These are phyloP conservation scores for Beauveria sp. DNA, from an alignment of 2,329 filamentous ascomycete species.

Conservation along the genomic window DNA sequence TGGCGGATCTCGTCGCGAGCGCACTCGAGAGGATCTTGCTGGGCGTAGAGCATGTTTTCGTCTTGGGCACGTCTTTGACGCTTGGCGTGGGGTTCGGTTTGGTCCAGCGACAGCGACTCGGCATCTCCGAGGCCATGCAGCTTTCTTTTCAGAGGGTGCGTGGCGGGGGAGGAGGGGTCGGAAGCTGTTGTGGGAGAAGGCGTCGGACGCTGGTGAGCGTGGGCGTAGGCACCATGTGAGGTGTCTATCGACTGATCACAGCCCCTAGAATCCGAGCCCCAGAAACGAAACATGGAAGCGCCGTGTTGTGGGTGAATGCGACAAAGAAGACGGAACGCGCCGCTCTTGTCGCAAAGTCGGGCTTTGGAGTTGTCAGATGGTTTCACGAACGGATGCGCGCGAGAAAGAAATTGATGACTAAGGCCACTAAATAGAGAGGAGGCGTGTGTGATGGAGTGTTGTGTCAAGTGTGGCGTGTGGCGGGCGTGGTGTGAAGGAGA, in stretches of 20 bases:
- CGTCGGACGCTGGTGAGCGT: conserved; percentile 23
- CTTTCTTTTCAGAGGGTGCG: conserved; percentile 33
- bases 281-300: conserved; percentile 56
- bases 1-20: conserved; percentile 70
- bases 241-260: conserved; percentile 42
- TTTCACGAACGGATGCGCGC: background rate
- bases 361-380: conserved; percentile 1
- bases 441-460: background rate
- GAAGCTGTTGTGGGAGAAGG: conserved; percentile 18
- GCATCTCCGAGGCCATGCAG: conserved; percentile 27
- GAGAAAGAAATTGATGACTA: conserved; percentile 2
- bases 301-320: conserved; percentile 17
- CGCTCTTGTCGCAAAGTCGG: conserved; percentile 9
- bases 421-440: background rate
- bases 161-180: conserved; percentile 13
- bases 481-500: conserved; percentile 12
- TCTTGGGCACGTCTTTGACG: conserved; percentile 27
- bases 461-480: conserved; percentile 5
- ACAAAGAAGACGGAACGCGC: conserved; percentile 12
- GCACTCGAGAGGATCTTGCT: conserved; percentile 31
- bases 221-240: conserved; percentile 29
- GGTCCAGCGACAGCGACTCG: conserved; percentile 18
- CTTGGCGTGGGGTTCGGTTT: conserved; percentile 29
- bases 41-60: conserved; percentile 1
- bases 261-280: conserved; percentile 50